Base-by-base conservation (phyloP, 371 early-diverging fungal species). In the Coemansia sp. region DNA sequence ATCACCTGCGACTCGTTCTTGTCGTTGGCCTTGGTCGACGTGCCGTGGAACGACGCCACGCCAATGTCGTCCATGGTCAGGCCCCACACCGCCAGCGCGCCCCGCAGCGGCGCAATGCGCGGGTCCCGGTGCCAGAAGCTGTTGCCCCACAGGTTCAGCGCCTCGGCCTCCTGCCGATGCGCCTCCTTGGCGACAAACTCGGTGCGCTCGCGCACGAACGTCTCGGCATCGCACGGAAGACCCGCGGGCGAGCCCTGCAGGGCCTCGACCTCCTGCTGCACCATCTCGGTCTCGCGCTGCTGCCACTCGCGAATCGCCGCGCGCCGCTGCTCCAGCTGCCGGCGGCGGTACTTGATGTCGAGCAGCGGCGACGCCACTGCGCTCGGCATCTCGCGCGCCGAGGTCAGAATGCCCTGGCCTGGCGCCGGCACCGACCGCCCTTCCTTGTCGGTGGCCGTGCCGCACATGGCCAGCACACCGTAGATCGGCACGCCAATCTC, bases 31-130 rank as follows among this genome's bases (percentile, higher is more conserved):
- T 93, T 93, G 78, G 97, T 97, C 51, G 92, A 90, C 26, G 97
- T 97, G 67, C 97, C 97, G 82, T 95, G 97, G 96, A 97, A 97
- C 30, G 95, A 95, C n/a, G 94, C 93, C 43, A 95, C 92, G 59
- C 92, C 91, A 69, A 97, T 90, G 77, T 97, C 97, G 76, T 97
- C 94, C 56, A 94, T 82, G 30, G 92, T 94, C 65, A 97, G 81
- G 56, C 95, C 95, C 74, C 85, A 97, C 35, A 88, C 85, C 47
- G 95, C 93, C 49, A 95, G 85, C 12, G 93, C 92, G 68, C 95
- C 97, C 61, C 95, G 94, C 51, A 97, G 79, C 58, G 97, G 94
- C 42, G 95, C 82, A 77, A 97, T 95, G 72, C 82, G 76, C 40
- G 89, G 76, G 72, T 95, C 92, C 55, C 87, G 86, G 60, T 81